Evolutionary conservation across 495 filamentous ascomycete species (phyloP).

Genomic region (Jackrogersella multiformis): DNA sequence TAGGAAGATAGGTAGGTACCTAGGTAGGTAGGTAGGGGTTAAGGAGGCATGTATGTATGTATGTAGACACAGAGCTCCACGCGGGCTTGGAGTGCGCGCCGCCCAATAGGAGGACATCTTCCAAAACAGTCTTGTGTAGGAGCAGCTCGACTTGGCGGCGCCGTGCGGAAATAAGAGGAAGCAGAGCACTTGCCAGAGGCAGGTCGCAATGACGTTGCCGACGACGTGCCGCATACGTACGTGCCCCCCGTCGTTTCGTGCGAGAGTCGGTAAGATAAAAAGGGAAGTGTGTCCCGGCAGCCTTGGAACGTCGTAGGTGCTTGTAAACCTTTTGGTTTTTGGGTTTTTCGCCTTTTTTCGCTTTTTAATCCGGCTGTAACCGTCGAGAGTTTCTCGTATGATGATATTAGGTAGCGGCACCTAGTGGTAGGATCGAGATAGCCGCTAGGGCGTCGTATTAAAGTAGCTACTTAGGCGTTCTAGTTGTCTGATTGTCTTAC

Average conservation of each 20-base stretch:
- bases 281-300: slow-evolving; percentile 20
- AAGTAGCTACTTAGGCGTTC: background rate
- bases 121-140: background rate
- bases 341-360: background rate
- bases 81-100: background rate
- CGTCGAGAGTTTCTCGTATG: background rate
- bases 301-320: background rate
- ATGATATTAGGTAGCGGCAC: background rate
- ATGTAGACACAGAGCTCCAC: slow-evolving; percentile 23
- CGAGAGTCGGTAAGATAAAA: slow-evolving; percentile 29
- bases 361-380: background rate
- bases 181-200: slow-evolving; percentile 9
- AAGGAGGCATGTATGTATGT: background rate
- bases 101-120: slow-evolving; percentile 12
- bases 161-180: slow-evolving; percentile 15
- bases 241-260: background rate
- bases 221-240: slow-evolving; percentile 14
- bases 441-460: background rate
- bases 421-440: background rate
- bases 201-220: slow-evolving; percentile 18
- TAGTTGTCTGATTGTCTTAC: slow-evolving; percentile 4
- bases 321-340: too few relatives aligned
- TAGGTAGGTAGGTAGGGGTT: too few relatives aligned
- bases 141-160: slow-evolving; percentile 1
- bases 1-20: background rate